phyloP scores from a whole-genome alignment of 2,329 filamentous ascomycete genomes.

The Macroventuria anomochaeta region DNA sequence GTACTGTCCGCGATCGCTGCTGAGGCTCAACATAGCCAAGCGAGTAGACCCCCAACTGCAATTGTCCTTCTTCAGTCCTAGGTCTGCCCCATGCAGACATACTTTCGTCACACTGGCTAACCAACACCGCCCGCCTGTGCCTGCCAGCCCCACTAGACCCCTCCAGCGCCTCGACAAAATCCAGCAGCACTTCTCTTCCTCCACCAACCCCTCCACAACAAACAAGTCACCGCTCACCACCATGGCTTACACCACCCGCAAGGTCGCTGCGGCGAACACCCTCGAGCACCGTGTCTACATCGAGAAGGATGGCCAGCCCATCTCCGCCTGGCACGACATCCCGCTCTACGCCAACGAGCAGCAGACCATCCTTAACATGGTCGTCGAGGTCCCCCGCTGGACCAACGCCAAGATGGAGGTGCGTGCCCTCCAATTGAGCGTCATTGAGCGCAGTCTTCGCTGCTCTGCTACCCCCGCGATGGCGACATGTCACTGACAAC shows the following conservation, averaged over 20 bases:
- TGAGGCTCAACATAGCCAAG: slow-evolving; percentile 36
- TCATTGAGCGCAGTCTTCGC: not conserved
- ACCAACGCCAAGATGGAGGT: slow-evolving; percentile 99
- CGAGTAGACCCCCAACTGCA: slow-evolving; percentile 22
- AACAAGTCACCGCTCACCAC: slow-evolving; percentile 34
- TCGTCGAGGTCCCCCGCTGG: slow-evolving; percentile 99
- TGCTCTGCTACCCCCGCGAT: slow-evolving; percentile 22
- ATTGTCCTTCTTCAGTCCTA: slow-evolving; percentile 28
- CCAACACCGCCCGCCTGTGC: slow-evolving; percentile 41
- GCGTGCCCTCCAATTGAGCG: slow-evolving; percentile 48
- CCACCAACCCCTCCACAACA: slow-evolving; percentile 26
- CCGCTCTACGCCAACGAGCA: slow-evolving; percentile 97
- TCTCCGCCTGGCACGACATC: slow-evolving; percentile 98
- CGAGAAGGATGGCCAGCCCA: slow-evolving; percentile 92
- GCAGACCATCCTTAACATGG: slow-evolving; percentile 97
- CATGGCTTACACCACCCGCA: slow-evolving; percentile 80
- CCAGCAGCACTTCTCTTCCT: slow-evolving; percentile 50
- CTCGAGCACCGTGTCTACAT: slow-evolving; percentile 97
- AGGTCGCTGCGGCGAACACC: slow-evolving; percentile 88
- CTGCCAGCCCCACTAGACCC: slow-evolving; percentile 49
- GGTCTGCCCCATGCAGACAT: slow-evolving; percentile 45
- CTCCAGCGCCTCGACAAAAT: slow-evolving; percentile 50
- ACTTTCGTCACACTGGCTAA: slow-evolving; percentile 51
- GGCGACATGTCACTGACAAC: slow-evolving; percentile 27
- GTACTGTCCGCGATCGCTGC: slow-evolving; percentile 26